Base-by-base conservation (phyloP, 2,329 filamentous ascomycete genomes). In the Pseudogymnoascus sp. region DNA sequence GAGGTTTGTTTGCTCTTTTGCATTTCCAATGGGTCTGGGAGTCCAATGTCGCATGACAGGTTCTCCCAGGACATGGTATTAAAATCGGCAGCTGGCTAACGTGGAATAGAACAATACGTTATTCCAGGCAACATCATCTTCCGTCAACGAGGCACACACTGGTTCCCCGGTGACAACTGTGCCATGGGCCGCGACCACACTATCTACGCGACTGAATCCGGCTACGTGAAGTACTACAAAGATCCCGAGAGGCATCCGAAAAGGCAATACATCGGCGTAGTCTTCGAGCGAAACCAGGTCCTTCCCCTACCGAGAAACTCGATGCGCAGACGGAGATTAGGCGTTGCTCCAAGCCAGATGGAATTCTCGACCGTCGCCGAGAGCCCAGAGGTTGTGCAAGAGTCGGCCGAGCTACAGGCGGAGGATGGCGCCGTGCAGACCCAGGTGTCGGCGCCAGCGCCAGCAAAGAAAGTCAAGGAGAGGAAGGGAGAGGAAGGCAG, bases 71-170 rank as follows among this genome's bases (percentile, higher is more conserved):
- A 7, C 19, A 26, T 58, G 10, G 59, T 26, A 52, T 19, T 60
- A n/a, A 39, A 12, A 5, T 38, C 19, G 39, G 10, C 12, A 5
- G 21, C 21, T 33, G n/a, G n/a, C 28, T 57, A 23, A 57, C 33
- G 3, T 10, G 7, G 48, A 41, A 63, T 70, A 92, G 88, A 92
- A 72, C 88, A 96, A 77, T 95, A 87, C 73, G 94, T 99, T 34
- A 88, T 96, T 61, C 88, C 92, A 3, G 94, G 94, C 59, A 97
- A 96, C 78, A 99, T 99, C 74, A 89, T 99, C 75, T 99, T 94
- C 82, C 91, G 90, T 72, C 94, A 99, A 75, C 87, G 92, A 69
- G 94, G 94, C 68, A 95, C 94, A 3, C 83, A 86, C 69, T 99
- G 94, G 94, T 92, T 87, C 73, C 88, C 94, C 0, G 94, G 94